Base-by-base conservation (phyloP, 306 rosid species). In the Quercus aquifolioides region DNA sequence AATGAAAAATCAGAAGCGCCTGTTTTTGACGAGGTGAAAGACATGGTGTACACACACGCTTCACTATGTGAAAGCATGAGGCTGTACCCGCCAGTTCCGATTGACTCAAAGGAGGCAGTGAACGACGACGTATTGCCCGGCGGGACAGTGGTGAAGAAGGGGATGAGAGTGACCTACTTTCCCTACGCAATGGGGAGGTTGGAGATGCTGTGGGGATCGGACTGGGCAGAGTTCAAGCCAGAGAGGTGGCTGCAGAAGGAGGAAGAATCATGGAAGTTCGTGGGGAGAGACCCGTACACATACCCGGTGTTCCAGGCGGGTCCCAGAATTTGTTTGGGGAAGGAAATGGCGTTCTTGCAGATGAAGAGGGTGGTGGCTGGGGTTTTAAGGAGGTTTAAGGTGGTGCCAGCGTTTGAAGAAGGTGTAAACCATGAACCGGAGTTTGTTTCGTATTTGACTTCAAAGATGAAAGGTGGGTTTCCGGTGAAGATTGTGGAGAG, bases 61-160 rank as follows among this genome's bases (percentile, higher is more conserved):
- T 90, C 94, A 0, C 18, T 92, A 31, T 87, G 93, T 17, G 94
- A 92, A 82, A 90, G 86, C 76, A 88, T 92, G 97, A 76, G 97
- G 79, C 38, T 90, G 1, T 92, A 90, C 73, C 97, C 97, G 1
- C 94, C 94, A 1, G 90, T 88, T 5, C 43, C 10, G 43, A 38
- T 38, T 7, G 2, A 7, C 43, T 0, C 10, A 7, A 38, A 38
- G 43, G 43, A 38, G 43, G 43, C 43, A 38, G 43, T 38, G 43
- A 38, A 38, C 11, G 43, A 38, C 43, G 43, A 38, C 43, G 11
- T 38, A 38, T 38, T 38, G 43, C 43, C 43, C 43, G 43, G 43
- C 43, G 43, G 43, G 43, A 7, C 43, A 38, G 10, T 38, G 43
- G 43, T 38, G 43, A 38, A 38, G 43, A 38, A 38, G 43, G 43